phyloP scores from a whole-genome alignment of 73 alveolate genomes.

The Tetrahymena elliotti region DNA sequence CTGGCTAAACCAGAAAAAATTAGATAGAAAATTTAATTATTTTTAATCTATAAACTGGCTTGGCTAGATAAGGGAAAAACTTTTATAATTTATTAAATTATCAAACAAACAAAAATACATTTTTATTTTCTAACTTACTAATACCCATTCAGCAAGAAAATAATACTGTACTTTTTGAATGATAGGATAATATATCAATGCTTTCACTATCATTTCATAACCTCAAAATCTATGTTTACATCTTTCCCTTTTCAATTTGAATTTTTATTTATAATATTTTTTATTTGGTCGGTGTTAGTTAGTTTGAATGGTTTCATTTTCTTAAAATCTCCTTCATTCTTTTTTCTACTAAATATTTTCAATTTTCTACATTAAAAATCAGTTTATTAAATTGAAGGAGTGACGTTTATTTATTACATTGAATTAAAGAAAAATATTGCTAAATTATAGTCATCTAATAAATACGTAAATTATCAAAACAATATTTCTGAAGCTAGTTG shows the following conservation, averaged over 20 bases:
- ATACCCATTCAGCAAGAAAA: no score
- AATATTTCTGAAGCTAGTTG: not conserved
- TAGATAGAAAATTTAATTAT: not conserved
- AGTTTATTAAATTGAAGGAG: not conserved
- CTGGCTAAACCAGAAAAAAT: not conserved
- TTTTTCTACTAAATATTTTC: not conserved
- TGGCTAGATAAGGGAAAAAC: not conserved
- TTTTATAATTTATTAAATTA: no score
- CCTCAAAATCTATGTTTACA: no score
- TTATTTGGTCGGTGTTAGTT: no score
- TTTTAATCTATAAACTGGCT: not conserved
- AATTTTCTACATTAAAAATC: not conserved
- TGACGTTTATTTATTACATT: not conserved
- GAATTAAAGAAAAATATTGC: not conserved
- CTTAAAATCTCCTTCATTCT: no score
- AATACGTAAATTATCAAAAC: not conserved
- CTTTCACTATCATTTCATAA: no score
- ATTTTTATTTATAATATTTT: no score
- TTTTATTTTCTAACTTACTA: not conserved
- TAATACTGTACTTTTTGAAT: no score
- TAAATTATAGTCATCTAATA: not conserved
- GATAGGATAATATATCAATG: no score
- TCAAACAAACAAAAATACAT: not conserved
- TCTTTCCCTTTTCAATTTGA: no score
- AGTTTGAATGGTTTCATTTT: not conserved